A percentile compares a stretch with the other conserved stretches of the same genome.
Conservation (phyloP, 352 stramenopile genomes). For the Pythium dissotocum region DNA sequence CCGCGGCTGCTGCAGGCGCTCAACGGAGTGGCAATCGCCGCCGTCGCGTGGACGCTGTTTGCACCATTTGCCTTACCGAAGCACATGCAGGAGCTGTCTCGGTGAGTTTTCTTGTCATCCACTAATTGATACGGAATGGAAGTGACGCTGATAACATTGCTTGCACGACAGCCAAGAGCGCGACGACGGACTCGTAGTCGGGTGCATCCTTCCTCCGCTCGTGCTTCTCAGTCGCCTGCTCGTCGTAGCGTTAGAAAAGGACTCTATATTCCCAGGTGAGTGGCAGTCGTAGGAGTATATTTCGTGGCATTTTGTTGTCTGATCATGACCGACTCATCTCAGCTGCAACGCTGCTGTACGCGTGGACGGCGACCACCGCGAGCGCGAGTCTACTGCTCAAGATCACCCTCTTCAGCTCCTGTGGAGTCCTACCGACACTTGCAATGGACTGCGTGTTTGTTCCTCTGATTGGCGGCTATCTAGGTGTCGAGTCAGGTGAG, state of each 20-base stretch:
- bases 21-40: constrained; percentile 33
- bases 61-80: constrained; percentile 22
- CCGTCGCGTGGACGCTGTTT: constrained; percentile 33
- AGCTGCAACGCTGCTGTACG: constrained; percentile 55
- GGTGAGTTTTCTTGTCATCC: not conserved
- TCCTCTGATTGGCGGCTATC: constrained; percentile 20
- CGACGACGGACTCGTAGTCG: constrained; percentile 57
- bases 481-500: constrained; percentile 28
- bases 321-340: not conserved
- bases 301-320: not conserved
- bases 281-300: not conserved
- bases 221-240: constrained; percentile 63
- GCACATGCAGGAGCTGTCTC: constrained; percentile 24
- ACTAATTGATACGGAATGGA: not conserved
- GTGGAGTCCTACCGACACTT: constrained; percentile 35
- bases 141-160: not conserved
- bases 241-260: constrained; percentile 30
- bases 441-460: constrained; percentile 47
- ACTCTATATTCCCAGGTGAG: constrained; percentile 30
- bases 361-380: constrained; percentile 53
- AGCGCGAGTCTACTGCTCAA: constrained; percentile 51
- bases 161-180: constrained; percentile 42
- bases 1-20: constrained; percentile 40
- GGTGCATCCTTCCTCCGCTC: constrained; percentile 56
- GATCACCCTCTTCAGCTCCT: constrained; percentile 37